Evolutionary conservation across 768 basidiomycete genomes (phyloP), one percentile per base, ranked within the genome.

Genomic region (Coprinopsis strossmayeri): DNA sequence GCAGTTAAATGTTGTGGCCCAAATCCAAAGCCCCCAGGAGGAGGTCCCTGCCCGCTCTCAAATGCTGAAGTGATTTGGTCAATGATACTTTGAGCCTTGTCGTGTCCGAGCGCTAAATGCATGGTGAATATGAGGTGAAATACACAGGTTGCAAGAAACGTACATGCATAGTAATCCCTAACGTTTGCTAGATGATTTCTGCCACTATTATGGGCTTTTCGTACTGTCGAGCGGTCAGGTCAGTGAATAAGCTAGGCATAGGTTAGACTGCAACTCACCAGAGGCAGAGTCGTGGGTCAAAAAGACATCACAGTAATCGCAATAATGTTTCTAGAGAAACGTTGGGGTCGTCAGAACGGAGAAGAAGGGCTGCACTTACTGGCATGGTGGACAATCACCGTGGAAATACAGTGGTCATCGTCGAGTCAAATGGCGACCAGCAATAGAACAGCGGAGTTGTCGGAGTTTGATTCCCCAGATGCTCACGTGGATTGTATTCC

Each of bases 171-270:
- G 65, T 98, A 99, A 59, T 98, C 95, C 51, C 91, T 73, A 50
- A 99, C 95, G 64, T 99, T 99, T 32, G 91, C 77, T 32, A 98
- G 77, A 63, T 99, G 96, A 68, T 99, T 99, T 50, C 95, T 78
- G 56, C 96, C 96, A 50, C 87, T 91, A 69, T 99, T 98, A 66
- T 99, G 96, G 45, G 96, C 96, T 69, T 97, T 96, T 54, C 96
- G 87, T 28, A 96, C 94, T 95, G 59, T 40, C 51, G 53, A 44
- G 40, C 39, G 51, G 40, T 54, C 48, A 51, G 20, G 9, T 5
- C 18, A 5, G 55, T 55, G 24, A 57, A 38, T 27, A 54, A 13
- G n/a, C 3, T n/a, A 9, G 34, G 40, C 45, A 12, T 7, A 44
- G 32, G 7, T 10, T 41, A 35, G 5, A 32, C 34, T 25, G 3